Evolutionary conservation across 2,329 filamentous ascomycete genomes (phyloP).

Genomic region (Pestalotiopsis sp.): DNA sequence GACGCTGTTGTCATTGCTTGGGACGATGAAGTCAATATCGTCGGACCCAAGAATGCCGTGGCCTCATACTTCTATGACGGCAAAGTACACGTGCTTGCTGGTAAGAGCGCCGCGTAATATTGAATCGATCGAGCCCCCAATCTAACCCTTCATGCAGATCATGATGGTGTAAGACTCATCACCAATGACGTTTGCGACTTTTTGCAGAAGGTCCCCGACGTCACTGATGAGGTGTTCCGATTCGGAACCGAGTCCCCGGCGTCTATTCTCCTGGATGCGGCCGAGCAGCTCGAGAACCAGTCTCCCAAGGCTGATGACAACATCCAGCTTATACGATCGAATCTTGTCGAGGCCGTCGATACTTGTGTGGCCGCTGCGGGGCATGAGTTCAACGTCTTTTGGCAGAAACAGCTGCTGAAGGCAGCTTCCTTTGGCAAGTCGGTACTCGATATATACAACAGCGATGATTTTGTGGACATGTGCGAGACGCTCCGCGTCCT

Average conservation of each 20-base stretch:
- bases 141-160: constrained; percentile 47
- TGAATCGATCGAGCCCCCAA: no score
- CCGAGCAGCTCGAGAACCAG: constrained; percentile 87
- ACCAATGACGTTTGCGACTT: constrained; percentile 98
- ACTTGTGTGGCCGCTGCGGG: constrained; percentile 92
- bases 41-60: constrained; percentile 80
- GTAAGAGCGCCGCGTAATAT: constrained; percentile 45
- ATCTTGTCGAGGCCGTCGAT: constrained; percentile 90
- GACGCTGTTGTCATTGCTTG: constrained; percentile 92
- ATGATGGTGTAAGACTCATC: constrained; percentile 86
- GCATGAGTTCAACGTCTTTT: constrained; percentile 85
- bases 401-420: constrained; percentile 95
- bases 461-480: constrained; percentile 98
- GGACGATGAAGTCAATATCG: constrained; percentile 96
- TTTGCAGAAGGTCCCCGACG: constrained; percentile 87
- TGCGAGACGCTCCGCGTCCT: constrained; percentile 91
- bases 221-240: constrained; percentile 87
- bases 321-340: constrained; percentile 88
- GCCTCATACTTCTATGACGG: constrained; percentile 87
- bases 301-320: constrained; percentile 98
- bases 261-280: constrained; percentile 90
- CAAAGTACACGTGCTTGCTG: constrained; percentile 84
- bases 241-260: constrained; percentile 86
- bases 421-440: constrained; percentile 98
- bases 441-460: constrained; percentile 94